A percentile compares a stretch with the other conserved stretches of the same genome.
phyloP scores from a whole-genome alignment of 2,329 filamentous ascomycete species.

The Raffaelea deltoideospora region DNA sequence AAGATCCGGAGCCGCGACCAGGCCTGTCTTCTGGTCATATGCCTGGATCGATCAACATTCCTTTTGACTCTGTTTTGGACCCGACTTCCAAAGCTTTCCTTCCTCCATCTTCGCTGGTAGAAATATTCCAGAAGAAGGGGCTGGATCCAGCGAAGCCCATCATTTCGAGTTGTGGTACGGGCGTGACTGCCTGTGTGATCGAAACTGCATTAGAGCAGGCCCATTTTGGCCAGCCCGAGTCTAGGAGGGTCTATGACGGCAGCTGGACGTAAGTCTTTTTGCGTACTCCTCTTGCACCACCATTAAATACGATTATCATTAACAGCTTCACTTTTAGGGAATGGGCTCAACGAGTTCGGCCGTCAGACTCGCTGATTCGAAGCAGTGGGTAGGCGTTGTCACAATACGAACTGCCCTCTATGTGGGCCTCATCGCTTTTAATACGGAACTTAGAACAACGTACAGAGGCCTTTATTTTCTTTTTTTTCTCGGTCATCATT shows the following conservation, averaged over 20 bases:
- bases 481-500: no score
- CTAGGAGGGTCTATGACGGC: conserved; percentile 76
- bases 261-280: conserved; percentile 87
- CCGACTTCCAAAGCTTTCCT: conserved; percentile 69
- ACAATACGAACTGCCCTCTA: no score
- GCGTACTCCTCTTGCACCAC: no score
- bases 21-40: conserved; percentile 85
- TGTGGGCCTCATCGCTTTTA: no score
- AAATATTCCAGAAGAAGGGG: conserved; percentile 66
- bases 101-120: conserved; percentile 52
- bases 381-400: background rate
- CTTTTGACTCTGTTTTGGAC: conserved; percentile 67
- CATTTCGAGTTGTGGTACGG: conserved; percentile 80
- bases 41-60: conserved; percentile 71
- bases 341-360: conserved; percentile 10
- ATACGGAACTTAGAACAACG: no score
- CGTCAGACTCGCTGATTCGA: conserved; percentile 8
- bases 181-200: conserved; percentile 82
- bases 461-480: no score
- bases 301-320: background rate
- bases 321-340: conserved; percentile 4
- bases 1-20: conserved; percentile 70
- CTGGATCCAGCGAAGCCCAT: conserved; percentile 68
- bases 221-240: conserved; percentile 50
- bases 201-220: conserved; percentile 76